phyloP scores from a whole-genome alignment of 805 yeast genomes.

The Wickerhamiella bombiphila region DNA sequence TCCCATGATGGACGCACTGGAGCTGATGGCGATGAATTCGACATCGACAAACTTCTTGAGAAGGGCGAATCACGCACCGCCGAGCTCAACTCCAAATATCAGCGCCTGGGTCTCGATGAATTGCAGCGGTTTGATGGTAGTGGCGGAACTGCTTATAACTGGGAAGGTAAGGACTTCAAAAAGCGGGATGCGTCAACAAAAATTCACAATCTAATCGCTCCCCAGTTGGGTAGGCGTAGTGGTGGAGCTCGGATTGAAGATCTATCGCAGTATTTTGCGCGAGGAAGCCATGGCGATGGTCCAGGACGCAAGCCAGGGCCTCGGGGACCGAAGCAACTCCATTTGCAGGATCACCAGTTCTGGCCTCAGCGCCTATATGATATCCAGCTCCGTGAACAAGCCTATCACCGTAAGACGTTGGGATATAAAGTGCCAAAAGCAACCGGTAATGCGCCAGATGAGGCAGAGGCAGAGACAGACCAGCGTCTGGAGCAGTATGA shows the following conservation, averaged over 20 bases:
- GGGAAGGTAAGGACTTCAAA: constrained; percentile 87
- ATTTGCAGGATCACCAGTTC: constrained; percentile 81
- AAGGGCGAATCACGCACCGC: constrained; percentile 75
- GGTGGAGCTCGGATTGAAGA: constrained; percentile 14
- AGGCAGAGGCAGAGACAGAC: constrained; percentile 28
- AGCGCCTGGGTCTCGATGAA: constrained; percentile 81
- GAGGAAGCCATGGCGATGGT: constrained; percentile 31
- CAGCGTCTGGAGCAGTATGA: constrained; percentile 51
- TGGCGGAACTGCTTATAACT: constrained; percentile 77
- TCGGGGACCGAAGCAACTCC: constrained; percentile 70
- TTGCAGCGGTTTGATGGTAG: constrained; percentile 77
- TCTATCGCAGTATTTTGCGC: constrained; percentile 11
- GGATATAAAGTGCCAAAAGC: constrained; percentile 54
- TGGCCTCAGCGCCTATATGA: constrained; percentile 64
- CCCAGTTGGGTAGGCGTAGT: constrained; percentile 14
- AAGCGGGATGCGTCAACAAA: constrained; percentile 25
- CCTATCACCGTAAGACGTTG: constrained; percentile 54
- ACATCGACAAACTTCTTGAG: constrained; percentile 68
- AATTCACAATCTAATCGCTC: constrained; percentile 21
- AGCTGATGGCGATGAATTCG: constrained; percentile 30
- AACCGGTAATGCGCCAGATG: constrained; percentile 30
- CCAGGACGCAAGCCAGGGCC: constrained; percentile 35
- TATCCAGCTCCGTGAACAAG: constrained; percentile 67
- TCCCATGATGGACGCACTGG: constrained; percentile 17
- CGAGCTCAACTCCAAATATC: constrained; percentile 64